These are phyloP conservation scores for Phalaenopsis hybrid DNA, from an alignment of 116 monocot genomes.

Conservation along the genomic window DNA sequence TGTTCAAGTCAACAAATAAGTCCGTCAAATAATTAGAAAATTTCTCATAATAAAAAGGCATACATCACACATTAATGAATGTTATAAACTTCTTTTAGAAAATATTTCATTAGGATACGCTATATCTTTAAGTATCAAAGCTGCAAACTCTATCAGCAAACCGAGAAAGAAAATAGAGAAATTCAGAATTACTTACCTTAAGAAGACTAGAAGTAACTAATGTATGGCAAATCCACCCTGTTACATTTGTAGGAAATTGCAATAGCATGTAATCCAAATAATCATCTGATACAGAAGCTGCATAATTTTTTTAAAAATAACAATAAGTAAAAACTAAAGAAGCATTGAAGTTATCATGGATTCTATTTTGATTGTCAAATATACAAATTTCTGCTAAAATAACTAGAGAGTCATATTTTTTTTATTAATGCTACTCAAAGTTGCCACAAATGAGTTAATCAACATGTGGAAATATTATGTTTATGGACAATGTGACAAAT, in stretches of 20 bases:
- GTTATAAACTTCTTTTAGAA: background rate
- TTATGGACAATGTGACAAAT: background rate
- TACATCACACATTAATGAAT: background rate
- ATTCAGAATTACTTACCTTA: slow-evolving; percentile 42
- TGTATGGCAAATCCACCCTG: slow-evolving; percentile 91
- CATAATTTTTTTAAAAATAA: background rate
- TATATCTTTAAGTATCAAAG: background rate
- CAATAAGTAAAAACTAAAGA: background rate
- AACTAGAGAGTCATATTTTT: background rate
- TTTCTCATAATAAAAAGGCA: background rate
- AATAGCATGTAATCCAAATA: slow-evolving; percentile 89
- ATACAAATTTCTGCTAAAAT: too few species aligned
- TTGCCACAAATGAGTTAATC: background rate
- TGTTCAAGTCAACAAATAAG: background rate
- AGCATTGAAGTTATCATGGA: background rate
- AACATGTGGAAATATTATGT: background rate
- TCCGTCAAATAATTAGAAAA: background rate
- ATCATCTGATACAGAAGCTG: slow-evolving; percentile 94
- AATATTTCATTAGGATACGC: background rate
- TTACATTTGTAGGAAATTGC: slow-evolving; percentile 93
- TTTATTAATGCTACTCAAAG: background rate
- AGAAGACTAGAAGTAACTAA: slow-evolving; percentile 95
- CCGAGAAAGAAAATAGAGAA: background rate
- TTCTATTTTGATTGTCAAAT: too few species aligned
- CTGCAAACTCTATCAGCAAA: background rate